A percentile compares a stretch with the other conserved stretches of the same genome.
phyloP scores from a whole-genome alignment of 2,329 filamentous ascomycete species.

The Fusarium aywerte region DNA sequence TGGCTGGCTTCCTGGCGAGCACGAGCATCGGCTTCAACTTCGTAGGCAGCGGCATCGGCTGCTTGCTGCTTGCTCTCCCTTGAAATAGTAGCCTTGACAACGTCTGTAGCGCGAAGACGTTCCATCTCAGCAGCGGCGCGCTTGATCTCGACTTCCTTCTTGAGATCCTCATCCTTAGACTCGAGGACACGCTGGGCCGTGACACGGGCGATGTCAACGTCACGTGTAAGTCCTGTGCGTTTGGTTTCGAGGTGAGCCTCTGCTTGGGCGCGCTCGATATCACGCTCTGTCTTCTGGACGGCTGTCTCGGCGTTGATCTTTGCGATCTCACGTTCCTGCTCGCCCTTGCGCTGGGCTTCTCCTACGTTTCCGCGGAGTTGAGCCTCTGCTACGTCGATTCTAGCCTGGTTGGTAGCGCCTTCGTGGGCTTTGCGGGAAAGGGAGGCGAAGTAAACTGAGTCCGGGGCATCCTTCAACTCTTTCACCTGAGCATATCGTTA shows the following conservation, averaged over 20 bases:
- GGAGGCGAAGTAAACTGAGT: constrained; percentile 85
- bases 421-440: constrained; percentile 86
- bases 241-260: constrained; percentile 79
- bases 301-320: constrained; percentile 90
- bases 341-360: constrained; percentile 80
- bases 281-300: constrained; percentile 84
- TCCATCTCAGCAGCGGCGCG: constrained; percentile 84
- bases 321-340: constrained; percentile 85
- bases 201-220: constrained; percentile 81
- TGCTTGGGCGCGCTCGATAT: constrained; percentile 81
- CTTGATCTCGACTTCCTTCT: constrained; percentile 80
- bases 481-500: constrained; percentile 62
- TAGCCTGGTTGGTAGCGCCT: constrained; percentile 82
- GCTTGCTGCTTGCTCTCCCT: constrained; percentile 75
- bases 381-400: constrained; percentile 73
- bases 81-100: constrained; percentile 78
- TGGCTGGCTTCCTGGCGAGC: constrained; percentile 64
- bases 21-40: constrained; percentile 70
- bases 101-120: constrained; percentile 78
- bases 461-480: constrained; percentile 84
- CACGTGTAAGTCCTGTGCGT: constrained; percentile 76
- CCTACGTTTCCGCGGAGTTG: constrained; percentile 76
- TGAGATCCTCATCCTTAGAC: constrained; percentile 81
- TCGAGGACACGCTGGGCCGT: constrained; percentile 78
- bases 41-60: constrained; percentile 73